These are phyloP conservation scores for Talaromyces pinophilus DNA, from an alignment of 2,329 filamentous ascomycete genomes.

Conservation along the genomic window DNA sequence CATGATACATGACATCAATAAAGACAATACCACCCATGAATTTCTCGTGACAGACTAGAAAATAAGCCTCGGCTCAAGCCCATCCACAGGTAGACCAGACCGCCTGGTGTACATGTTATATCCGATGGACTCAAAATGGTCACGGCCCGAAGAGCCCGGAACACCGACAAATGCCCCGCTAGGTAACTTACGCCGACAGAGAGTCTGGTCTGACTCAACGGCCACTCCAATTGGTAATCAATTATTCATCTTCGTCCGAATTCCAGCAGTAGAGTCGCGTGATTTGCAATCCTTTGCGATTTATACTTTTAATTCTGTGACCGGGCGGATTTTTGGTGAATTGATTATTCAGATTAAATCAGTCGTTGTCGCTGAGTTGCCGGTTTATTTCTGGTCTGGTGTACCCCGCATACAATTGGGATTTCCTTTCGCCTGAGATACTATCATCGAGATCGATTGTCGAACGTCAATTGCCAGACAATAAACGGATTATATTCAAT, in stretches of 20 bases:
- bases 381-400: not conserved
- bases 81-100: not conserved
- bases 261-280: not conserved
- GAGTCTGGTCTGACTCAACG: not conserved
- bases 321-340: no score
- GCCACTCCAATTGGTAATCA: constrained; percentile 14
- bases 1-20: constrained; percentile 11
- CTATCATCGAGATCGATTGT: not conserved
- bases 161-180: not conserved
- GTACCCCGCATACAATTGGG: not conserved
- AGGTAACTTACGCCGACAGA: not conserved
- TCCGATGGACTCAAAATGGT: not conserved
- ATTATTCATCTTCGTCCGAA: constrained; percentile 4
- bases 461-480: not conserved
- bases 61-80: constrained; percentile 1
- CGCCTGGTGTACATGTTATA: not conserved
- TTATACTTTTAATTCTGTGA: not conserved
- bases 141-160: constrained; percentile 11
- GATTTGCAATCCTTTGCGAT: not conserved
- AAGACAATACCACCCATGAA: not conserved
- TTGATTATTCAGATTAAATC: not conserved
- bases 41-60: not conserved
- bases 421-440: not conserved
- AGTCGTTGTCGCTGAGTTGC: not conserved
- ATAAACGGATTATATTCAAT: not conserved